phyloP scores from a whole-genome alignment of 192 early-diverging fungal genomes.

The Coemansia sp. region DNA sequence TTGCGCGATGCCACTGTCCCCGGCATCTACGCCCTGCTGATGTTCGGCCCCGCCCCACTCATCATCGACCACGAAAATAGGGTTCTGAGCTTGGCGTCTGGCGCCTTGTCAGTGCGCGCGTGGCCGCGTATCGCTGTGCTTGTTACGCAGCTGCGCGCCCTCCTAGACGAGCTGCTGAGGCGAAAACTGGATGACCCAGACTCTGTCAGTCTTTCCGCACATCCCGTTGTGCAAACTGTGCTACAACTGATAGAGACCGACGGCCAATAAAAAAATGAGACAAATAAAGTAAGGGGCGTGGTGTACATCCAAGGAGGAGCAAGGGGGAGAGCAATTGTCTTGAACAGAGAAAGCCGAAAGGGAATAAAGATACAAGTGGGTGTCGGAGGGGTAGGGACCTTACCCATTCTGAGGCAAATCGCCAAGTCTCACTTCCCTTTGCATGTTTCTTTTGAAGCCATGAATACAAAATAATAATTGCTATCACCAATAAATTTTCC shows the following conservation, averaged over 20 bases:
- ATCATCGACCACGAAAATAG: constrained; percentile 68
- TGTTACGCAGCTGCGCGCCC: constrained; percentile 68
- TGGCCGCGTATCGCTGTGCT: constrained; percentile 74
- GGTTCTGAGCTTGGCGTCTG: constrained; percentile 56
- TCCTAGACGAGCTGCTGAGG: constrained; percentile 70
- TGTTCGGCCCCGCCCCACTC: constrained; percentile 81
- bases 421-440: too few species aligned
- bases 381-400: too few species aligned
- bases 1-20: constrained; percentile 62
- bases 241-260: constrained; percentile 35
- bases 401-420: too few species aligned
- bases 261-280: constrained; percentile 6
- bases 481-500: too few species aligned
- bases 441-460: too few species aligned
- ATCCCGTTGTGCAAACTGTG: constrained; percentile 35
- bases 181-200: constrained; percentile 71
- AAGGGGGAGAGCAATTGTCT: too few species aligned
- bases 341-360: too few species aligned
- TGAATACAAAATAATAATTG: too few species aligned
- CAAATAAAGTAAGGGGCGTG: too few species aligned
- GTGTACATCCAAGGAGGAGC: too few species aligned
- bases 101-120: constrained; percentile 66
- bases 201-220: constrained; percentile 40
- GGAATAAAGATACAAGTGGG: too few species aligned
- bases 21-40: constrained; percentile 67